A percentile compares a stretch with the other conserved stretches of the same genome.
Evolutionary conservation across 768 basidiomycete species (phyloP).

Genomic region (Thelephora aurantiotincta): DNA sequence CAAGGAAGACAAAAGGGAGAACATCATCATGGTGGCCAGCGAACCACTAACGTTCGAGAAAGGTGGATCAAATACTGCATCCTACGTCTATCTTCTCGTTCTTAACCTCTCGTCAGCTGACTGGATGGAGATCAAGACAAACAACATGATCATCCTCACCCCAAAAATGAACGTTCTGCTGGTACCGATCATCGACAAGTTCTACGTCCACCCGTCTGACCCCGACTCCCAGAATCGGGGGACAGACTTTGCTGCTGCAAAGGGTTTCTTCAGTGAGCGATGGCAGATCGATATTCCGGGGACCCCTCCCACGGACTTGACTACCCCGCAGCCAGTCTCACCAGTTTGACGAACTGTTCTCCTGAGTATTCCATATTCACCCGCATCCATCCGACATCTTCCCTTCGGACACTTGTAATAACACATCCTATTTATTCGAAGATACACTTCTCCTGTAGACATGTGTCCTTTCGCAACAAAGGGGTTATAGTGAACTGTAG

Average conservation of each 20-base stretch:
- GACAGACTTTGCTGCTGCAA: constrained; percentile 76
- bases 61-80: constrained; percentile 28
- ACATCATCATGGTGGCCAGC: constrained; percentile 88
- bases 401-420: too few species aligned
- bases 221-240: constrained; percentile 54
- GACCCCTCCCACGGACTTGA: background rate
- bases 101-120: constrained; percentile 41
- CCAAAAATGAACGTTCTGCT: constrained; percentile 92
- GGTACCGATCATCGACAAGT: constrained; percentile 89
- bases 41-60: constrained; percentile 96
- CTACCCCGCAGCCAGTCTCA: background rate
- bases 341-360: too few species aligned
- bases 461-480: too few species aligned
- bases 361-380: too few species aligned
- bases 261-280: constrained; percentile 65
- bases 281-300: constrained; percentile 14
- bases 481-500: too few species aligned
- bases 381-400: too few species aligned
- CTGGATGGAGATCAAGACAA: constrained; percentile 96
- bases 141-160: constrained; percentile 90
- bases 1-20: constrained; percentile 89
- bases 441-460: too few species aligned
- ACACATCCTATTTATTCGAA: too few species aligned
- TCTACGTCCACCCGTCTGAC: constrained; percentile 78
- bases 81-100: background rate